Evolutionary conservation across 1,284 basidiomycete genomes (phyloP), one percentile per base, ranked within the genome.

Genomic region (Xerocomus minutiporus): DNA sequence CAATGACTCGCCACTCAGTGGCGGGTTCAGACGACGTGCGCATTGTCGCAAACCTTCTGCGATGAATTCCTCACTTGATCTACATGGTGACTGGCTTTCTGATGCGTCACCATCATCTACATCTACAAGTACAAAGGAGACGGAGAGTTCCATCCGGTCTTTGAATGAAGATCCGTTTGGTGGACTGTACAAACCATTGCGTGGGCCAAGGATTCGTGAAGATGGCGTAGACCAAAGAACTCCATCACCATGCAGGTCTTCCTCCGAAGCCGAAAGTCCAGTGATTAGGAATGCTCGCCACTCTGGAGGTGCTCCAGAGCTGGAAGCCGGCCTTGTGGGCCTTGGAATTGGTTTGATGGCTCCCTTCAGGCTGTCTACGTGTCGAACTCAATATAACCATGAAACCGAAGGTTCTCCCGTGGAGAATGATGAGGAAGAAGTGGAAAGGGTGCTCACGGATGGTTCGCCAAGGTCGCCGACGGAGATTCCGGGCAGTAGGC

Each of bases 271-370:
- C 23, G 83, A 83, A 53, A 84, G 83, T 53, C 84, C 83, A n/a
- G 77, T 84, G 9, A 62, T 85, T 48, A 72, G 82, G 54, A 77
- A 74, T 55, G 66, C 68, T 40, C 63, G 72, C 48, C 60, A 71
- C 36, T 59, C 64, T 28, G 53, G 58, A 46, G 56, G 58, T 39
- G 57, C 64, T 5, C 60, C 66, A 15, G 69, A 68, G 39, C 49
- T 67, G 20, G 65, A 71, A 35, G 67, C 68, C 3, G 69, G 62
- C 28, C 58, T 61, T 34, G 57, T 71, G 29, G 75, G 75, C 12
- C 69, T 80, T 36, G 79, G 78, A 20, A 73, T 82, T 56, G 78
- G 78, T 13, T 70, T 84, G 46, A 71, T 83, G 60, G 80, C 77
- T 49, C 76, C 83, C 5, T 83, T 84, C 59, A 70, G 59, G 48